Evolutionary conservation across 768 basidiomycete genomes (phyloP), one percentile per base, ranked within the genome.

Genomic region (Amylocystis lapponica): DNA sequence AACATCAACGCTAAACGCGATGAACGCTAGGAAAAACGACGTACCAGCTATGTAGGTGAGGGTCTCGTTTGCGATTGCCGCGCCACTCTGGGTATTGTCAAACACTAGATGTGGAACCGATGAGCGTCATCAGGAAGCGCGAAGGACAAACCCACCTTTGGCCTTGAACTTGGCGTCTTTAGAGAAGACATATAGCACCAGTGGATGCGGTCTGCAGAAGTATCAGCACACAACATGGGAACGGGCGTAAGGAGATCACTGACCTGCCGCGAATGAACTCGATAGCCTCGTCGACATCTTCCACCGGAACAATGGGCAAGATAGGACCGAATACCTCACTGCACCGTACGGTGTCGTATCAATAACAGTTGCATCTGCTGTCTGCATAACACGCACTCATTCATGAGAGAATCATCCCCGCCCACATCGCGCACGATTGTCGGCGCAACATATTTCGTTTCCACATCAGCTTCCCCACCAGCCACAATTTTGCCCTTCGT

Each of bases 251-350:
- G 5, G 10, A 4, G 2, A 27, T 12, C 13, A 62, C 67, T 17
- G 39, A 77, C 83, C 68, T 69, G 23, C 60, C 60, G 51, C 81
- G 83, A 41, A 89, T 71, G 44, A 76, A 81, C 7, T 74, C 71
- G 44, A 89, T 78, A 3, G 81, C 88, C 27, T 75, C 79, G 21
- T 88, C 83, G 8, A 85, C 36, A 41, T 72, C 56, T 12, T 81
- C 75, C 20, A 89, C 78, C 0, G 79, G 73, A 2, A 91, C 64
- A 30, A 92, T 69, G 3, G 85, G 82, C n/a, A 92, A 65, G 13
- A 92, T 49, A 8, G 89, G 88, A 0, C 88, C 89, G 52, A 92
- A 91, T 30, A 90, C 69, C 55, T 92, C 89, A 47, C 86, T 87
- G 51, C 0, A n/a, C n/a, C n/a, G n/a, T n/a, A n/a, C n/a, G 6